phyloP scores from a whole-genome alignment of 768 basidiomycete species.

The Xerocomus potaroensis region DNA sequence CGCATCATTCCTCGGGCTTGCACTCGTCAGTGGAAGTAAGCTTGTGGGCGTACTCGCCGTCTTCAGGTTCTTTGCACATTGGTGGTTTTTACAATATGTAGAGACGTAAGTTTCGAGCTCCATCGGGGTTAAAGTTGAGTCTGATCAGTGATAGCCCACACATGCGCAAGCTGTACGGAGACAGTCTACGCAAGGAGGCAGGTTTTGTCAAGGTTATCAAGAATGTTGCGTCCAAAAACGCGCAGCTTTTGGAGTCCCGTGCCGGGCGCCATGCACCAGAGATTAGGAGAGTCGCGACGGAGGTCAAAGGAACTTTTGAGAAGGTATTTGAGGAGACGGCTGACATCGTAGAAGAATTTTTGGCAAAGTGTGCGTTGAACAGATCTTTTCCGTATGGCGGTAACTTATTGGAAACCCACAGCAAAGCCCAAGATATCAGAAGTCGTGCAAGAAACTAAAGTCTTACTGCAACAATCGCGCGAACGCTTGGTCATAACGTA shows the following conservation, averaged over 20 bases:
- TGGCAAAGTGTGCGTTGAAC: slow-evolving; percentile 71
- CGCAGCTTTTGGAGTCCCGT: slow-evolving; percentile 64
- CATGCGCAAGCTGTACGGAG: slow-evolving; percentile 94
- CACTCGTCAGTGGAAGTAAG: slow-evolving; percentile 88
- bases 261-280: slow-evolving; percentile 83
- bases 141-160: slow-evolving; percentile 65
- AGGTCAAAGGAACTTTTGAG: slow-evolving; percentile 92
- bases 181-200: slow-evolving; percentile 90
- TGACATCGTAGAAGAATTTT: slow-evolving; percentile 89
- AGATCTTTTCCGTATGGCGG: background rate
- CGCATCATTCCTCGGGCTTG: slow-evolving; percentile 91
- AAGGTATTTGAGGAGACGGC: slow-evolving; percentile 95
- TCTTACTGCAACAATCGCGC: slow-evolving; percentile 84
- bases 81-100: slow-evolving; percentile 93
- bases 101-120: slow-evolving; percentile 66
- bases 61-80: slow-evolving; percentile 80
- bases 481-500: slow-evolving; percentile 92
- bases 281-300: slow-evolving; percentile 76
- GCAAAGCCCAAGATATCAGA: slow-evolving; percentile 86
- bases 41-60: slow-evolving; percentile 85
- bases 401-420: slow-evolving; percentile 32
- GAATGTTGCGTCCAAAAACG: slow-evolving; percentile 83
- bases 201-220: slow-evolving; percentile 99
- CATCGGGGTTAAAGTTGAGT: background rate
- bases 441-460: slow-evolving; percentile 90